These are phyloP conservation scores for Lactarius akahatsu DNA, from an alignment of 768 basidiomycete genomes.

Conservation along the genomic window DNA sequence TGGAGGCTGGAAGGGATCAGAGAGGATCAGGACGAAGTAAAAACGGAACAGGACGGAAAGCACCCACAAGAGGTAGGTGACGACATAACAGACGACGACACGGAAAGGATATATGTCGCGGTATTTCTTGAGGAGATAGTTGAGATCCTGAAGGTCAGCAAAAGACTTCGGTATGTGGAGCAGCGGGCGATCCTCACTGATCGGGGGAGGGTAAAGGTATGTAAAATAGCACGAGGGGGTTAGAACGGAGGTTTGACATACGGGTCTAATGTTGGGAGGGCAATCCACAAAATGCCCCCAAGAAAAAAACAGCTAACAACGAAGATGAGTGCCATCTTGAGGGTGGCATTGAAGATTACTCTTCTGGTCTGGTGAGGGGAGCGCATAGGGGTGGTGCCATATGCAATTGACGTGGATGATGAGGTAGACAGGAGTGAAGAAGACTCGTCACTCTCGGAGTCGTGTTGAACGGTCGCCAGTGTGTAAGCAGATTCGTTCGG, in stretches of 20 bases:
- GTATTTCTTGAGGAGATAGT: constrained; percentile 87
- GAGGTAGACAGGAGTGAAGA: constrained; percentile 32
- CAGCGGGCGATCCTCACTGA: constrained; percentile 68
- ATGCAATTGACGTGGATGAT: constrained; percentile 39
- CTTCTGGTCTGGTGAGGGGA: constrained; percentile 45
- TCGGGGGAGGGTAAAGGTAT: constrained; percentile 9
- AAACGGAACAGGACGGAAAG: constrained; percentile 20
- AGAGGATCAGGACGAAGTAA: constrained; percentile 2
- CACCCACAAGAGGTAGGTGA: constrained; percentile 88
- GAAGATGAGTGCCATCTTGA: constrained; percentile 85
- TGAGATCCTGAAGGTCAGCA: constrained; percentile 79
- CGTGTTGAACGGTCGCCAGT: constrained; percentile 53
- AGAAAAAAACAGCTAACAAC: constrained; percentile 65
- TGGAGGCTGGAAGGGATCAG: constrained; percentile 62
- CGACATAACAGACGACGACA: constrained; percentile 83
- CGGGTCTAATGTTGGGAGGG: constrained; percentile 78
- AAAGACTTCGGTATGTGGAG: constrained; percentile 89
- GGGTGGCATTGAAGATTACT: constrained; percentile 73
- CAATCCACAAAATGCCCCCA: constrained; percentile 74
- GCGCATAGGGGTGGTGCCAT: constrained; percentile 34
- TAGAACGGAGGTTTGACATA: constrained; percentile 41
- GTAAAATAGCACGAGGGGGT: constrained; percentile 13
- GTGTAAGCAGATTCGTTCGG: constrained; percentile 57
- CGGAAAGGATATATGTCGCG: constrained; percentile 83
- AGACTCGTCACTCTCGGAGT: constrained; percentile 19